Conservation (phyloP, 495 filamentous ascomycete genomes). For the Aspergillus bridgeri region DNA sequence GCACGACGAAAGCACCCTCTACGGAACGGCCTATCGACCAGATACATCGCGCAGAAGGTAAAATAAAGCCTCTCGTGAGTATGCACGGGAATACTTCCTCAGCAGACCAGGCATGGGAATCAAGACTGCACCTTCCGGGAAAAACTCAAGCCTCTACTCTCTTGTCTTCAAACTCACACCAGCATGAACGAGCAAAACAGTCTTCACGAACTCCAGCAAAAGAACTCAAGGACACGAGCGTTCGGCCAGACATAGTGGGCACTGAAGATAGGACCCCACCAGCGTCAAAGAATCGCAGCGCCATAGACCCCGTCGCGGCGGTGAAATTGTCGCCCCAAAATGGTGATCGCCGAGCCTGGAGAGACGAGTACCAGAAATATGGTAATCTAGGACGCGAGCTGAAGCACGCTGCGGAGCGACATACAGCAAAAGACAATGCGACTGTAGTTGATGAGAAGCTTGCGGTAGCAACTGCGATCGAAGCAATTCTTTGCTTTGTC, state of each 20-base stretch:
- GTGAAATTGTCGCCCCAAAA: slow-evolving; percentile 31
- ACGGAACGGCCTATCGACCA: slow-evolving; percentile 8
- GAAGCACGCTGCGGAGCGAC: slow-evolving; percentile 46
- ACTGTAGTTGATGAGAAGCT: slow-evolving; percentile 36
- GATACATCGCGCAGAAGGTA: slow-evolving; percentile 18
- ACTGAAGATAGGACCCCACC: slow-evolving; percentile 28
- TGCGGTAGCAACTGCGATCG: slow-evolving; percentile 42
- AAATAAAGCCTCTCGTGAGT: slow-evolving; percentile 17
- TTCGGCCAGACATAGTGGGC: slow-evolving; percentile 26
- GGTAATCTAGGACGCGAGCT: slow-evolving; percentile 42
- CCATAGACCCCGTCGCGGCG: slow-evolving; percentile 22
- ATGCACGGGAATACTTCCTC: slow-evolving; percentile 12
- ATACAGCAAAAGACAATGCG: slow-evolving; percentile 30
- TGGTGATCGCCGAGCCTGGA: slow-evolving; percentile 42
- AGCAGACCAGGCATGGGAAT: slow-evolving; percentile 20
- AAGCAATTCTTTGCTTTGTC: slow-evolving; percentile 49
- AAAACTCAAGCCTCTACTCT: slow-evolving; percentile 26
- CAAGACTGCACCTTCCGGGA: slow-evolving; percentile 18
- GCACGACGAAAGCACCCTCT: slow-evolving; percentile 1
- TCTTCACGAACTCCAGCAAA: slow-evolving; percentile 29
- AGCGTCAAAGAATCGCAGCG: slow-evolving; percentile 25
- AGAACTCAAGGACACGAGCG: slow-evolving; percentile 23
- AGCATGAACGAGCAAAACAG: slow-evolving; percentile 29
- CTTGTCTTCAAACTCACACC: slow-evolving; percentile 6
- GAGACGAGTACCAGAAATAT: slow-evolving; percentile 44